phyloP scores from a whole-genome alignment of 208 protist species.

The Wallacemonas sp. region DNA sequence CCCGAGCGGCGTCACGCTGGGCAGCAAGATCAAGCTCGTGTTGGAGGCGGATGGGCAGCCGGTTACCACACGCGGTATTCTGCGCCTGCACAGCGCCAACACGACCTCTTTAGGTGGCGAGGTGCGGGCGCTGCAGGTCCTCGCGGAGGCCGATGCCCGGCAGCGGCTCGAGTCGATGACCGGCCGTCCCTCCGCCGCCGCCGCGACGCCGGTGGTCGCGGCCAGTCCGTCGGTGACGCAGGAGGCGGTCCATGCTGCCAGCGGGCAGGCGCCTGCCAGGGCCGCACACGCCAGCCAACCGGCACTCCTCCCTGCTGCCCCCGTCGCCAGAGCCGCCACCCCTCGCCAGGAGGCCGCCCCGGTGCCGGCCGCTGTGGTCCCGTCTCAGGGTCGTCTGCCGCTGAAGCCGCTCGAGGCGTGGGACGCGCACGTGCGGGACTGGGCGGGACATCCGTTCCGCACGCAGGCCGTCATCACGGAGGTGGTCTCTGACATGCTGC shows the following conservation, averaged over 20 bases:
- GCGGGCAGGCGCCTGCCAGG: not conserved
- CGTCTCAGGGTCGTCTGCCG: too few relatives aligned
- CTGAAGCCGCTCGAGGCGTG: slow-evolving; percentile 25
- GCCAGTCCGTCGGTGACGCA: too few relatives aligned
- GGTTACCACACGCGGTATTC: slow-evolving; percentile 37
- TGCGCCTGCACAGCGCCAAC: slow-evolving; percentile 52
- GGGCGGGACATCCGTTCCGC: slow-evolving; percentile 31
- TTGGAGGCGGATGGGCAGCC: not conserved
- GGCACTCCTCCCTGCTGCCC: not conserved
- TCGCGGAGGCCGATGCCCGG: slow-evolving; percentile 40
- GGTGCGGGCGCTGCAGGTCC: slow-evolving; percentile 51
- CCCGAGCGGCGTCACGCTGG: slow-evolving; percentile 48
- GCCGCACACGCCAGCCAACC: not conserved
- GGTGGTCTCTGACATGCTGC: slow-evolving; percentile 63
- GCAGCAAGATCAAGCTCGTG: slow-evolving; percentile 51
- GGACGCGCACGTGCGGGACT: slow-evolving; percentile 16
- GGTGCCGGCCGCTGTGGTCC: too few relatives aligned
- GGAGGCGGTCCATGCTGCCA: too few relatives aligned
- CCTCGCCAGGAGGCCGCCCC: too few relatives aligned
- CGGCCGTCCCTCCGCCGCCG: slow-evolving; percentile 36
- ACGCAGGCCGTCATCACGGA: slow-evolving; percentile 57
- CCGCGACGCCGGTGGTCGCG: not conserved
- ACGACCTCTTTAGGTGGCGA: slow-evolving; percentile 52
- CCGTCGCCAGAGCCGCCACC: too few relatives aligned
- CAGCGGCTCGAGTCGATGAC: slow-evolving; percentile 37